A percentile compares a stretch with the other conserved stretches of the same genome.
These are phyloP conservation scores for Ceratocystis huliohia DNA, from an alignment of 2,329 filamentous ascomycete genomes.

Conservation along the genomic window DNA sequence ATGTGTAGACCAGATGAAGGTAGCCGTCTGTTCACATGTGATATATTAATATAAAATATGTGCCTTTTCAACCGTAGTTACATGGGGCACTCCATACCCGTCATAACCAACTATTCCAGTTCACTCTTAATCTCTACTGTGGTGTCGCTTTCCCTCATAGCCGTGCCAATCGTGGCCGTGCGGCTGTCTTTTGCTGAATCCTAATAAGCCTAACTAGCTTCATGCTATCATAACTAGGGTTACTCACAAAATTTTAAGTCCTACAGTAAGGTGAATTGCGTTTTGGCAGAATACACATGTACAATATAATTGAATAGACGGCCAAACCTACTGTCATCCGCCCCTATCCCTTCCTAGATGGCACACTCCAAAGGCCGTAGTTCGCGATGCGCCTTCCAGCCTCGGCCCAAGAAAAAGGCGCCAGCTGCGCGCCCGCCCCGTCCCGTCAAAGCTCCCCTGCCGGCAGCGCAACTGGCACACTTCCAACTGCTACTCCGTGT, in stretches of 20 bases:
- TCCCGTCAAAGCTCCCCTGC: conserved; percentile 9
- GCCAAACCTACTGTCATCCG: not conserved
- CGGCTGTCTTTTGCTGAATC: not conserved
- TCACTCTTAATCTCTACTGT: too few relatives aligned
- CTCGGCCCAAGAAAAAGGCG: conserved; percentile 19
- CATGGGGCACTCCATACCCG: not conserved
- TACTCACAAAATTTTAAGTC: not conserved
- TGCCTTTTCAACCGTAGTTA: not conserved
- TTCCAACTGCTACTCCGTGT: conserved; percentile 45
- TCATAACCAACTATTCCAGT: not conserved
- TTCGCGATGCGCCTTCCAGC: conserved; percentile 21
- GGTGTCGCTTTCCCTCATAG: too few relatives aligned
- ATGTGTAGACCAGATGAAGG: not conserved
- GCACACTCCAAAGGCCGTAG: conserved; percentile 18
- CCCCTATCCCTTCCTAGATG: not conserved
- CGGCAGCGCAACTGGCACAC: conserved; percentile 12
- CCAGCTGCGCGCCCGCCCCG: not conserved
- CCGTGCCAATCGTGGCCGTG: not conserved
- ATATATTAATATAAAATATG: too few relatives aligned
- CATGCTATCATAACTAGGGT: not conserved
- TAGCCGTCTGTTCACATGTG: too few relatives aligned
- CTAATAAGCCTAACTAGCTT: not conserved
- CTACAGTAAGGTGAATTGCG: too few relatives aligned
- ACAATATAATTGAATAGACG: too few relatives aligned
- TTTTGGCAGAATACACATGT: too few relatives aligned